Evolutionary conservation across 2,329 filamentous ascomycete genomes (phyloP).

Genomic region (Chrysoporthe deuterocubensis): DNA sequence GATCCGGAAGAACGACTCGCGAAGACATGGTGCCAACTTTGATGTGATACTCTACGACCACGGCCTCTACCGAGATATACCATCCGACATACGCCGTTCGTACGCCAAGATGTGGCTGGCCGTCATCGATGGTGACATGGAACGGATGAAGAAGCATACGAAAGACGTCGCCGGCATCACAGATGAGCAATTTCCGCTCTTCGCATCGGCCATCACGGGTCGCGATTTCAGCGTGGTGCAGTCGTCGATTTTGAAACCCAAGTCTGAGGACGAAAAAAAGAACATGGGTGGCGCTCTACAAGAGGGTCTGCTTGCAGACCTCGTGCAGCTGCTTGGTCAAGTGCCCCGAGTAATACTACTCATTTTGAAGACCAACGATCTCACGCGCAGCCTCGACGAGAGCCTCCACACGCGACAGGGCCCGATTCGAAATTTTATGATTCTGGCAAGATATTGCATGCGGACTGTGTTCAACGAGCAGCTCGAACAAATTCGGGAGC

Average conservation of each 20-base stretch:
- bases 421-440: constrained; percentile 68
- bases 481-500: constrained; percentile 58
- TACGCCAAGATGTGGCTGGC: constrained; percentile 99
- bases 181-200: constrained; percentile 90
- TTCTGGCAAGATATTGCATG: constrained; percentile 70
- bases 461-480: constrained; percentile 69
- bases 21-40: constrained; percentile 72
- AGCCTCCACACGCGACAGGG: constrained; percentile 76
- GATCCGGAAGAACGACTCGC: constrained; percentile 73
- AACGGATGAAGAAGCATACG: constrained; percentile 84
- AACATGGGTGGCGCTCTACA: constrained; percentile 83
- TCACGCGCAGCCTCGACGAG: constrained; percentile 93
- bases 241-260: constrained; percentile 58
- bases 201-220: constrained; percentile 94
- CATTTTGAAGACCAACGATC: constrained; percentile 96
- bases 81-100: constrained; percentile 73
- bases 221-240: constrained; percentile 83
- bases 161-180: constrained; percentile 86
- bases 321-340: constrained; percentile 85
- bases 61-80: constrained; percentile 93
- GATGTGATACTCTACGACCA: constrained; percentile 97
- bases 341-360: constrained; percentile 92
- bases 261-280: constrained; percentile 79
- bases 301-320: constrained; percentile 84
- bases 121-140: constrained; percentile 86